phyloP scores from a whole-genome alignment of 2,329 filamentous ascomycete genomes.

The Aspergillus persii region DNA sequence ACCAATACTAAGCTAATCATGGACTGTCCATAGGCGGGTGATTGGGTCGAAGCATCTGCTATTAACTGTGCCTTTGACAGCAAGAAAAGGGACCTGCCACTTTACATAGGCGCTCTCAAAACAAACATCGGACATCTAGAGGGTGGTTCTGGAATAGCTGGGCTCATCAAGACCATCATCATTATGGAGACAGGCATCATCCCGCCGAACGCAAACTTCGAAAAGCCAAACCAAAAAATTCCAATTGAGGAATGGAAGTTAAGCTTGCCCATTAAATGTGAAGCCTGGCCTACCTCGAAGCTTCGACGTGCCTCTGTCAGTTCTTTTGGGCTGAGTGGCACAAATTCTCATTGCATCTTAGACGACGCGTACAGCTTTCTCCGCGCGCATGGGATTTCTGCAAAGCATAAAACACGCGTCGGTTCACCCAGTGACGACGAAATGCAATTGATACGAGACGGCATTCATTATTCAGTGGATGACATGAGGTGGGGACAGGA shows the following conservation, averaged over 20 bases:
- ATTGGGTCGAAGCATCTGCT: slow-evolving; percentile 1
- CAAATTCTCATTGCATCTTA: slow-evolving; percentile 11
- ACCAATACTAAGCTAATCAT: not conserved
- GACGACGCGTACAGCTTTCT: slow-evolving; percentile 8
- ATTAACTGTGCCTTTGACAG: slow-evolving; percentile 4
- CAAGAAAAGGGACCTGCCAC: not conserved
- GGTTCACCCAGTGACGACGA: not conserved
- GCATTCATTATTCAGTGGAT: too few relatives aligned
- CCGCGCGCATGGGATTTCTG: not conserved
- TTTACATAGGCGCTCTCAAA: slow-evolving; percentile 21
- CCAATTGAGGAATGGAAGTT: slow-evolving; percentile 18
- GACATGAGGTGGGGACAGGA: too few relatives aligned
- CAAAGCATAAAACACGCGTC: not conserved
- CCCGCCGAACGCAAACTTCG: slow-evolving; percentile 18
- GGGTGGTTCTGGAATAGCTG: slow-evolving; percentile 12
- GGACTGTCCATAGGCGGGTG: slow-evolving; percentile 13
- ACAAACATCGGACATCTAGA: slow-evolving; percentile 23
- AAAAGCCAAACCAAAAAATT: slow-evolving; percentile 22
- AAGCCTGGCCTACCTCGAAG: slow-evolving; percentile 17
- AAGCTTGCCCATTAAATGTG: slow-evolving; percentile 9
- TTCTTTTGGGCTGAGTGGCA: slow-evolving; percentile 15
- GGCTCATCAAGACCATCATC: slow-evolving; percentile 17
- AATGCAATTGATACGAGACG: too few relatives aligned
- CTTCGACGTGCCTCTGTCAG: slow-evolving; percentile 23
- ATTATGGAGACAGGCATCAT: slow-evolving; percentile 16